Percentiles rank a stretch among this genome's conserved stretches.
Evolutionary conservation across 495 filamentous ascomycete genomes (phyloP).

Genomic region (Neurospora pannonica): DNA sequence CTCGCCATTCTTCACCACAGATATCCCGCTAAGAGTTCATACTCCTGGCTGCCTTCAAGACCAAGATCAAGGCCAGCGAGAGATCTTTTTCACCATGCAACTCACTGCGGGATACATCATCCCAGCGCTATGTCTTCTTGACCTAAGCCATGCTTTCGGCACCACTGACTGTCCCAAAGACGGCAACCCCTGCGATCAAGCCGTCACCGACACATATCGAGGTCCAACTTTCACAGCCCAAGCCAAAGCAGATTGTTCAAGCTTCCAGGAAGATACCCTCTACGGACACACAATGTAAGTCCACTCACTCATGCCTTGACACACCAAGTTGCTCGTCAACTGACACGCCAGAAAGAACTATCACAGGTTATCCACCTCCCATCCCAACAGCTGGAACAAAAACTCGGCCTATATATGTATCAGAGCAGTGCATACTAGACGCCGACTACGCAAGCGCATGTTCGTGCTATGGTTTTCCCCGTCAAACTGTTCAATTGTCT

Average conservation of each 20-base stretch:
- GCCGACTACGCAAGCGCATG: slow-evolving; percentile 12
- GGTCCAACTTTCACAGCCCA: neutral
- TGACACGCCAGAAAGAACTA: neutral
- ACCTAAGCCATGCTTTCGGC: neutral
- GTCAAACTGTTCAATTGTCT: neutral
- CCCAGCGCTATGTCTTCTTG: neutral
- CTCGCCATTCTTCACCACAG: neutral
- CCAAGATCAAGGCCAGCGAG: neutral
- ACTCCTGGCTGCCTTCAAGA: neutral
- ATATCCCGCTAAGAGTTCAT: neutral
- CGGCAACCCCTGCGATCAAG: slow-evolving; percentile 11
- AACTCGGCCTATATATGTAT: slow-evolving; percentile 8
- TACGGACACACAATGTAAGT: neutral
- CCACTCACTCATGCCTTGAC: neutral
- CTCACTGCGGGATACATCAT: neutral
- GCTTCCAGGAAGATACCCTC: slow-evolving; percentile 6
- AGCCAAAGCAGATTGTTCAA: slow-evolving; percentile 7
- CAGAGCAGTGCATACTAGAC: slow-evolving; percentile 3
- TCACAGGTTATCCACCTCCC: neutral
- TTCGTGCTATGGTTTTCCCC: slow-evolving; percentile 7
- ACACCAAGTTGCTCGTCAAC: neutral
- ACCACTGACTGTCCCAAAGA: neutral
- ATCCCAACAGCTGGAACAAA: neutral
- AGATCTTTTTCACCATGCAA: neutral
- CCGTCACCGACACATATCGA: slow-evolving; percentile 13